Evolutionary conservation across 108 stramenopile species (phyloP), one percentile per base, ranked within the genome.

Genomic region (Fragilaria radians): DNA sequence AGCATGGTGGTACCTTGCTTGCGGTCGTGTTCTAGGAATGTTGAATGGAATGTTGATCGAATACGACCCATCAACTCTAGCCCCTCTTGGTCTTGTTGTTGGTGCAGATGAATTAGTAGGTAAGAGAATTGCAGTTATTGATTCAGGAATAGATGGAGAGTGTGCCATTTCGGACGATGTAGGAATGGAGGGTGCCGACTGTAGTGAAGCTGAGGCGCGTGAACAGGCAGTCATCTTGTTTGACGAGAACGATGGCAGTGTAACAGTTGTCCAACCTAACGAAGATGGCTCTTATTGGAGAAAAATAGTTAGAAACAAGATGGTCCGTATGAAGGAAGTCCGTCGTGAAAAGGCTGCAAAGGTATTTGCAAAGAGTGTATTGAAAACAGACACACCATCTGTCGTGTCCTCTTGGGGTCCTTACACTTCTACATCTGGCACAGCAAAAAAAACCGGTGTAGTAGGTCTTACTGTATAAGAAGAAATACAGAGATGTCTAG

Each of bases 271-370:
- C n/a, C 94, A 95, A 54, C 95, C 95, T 27, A 96, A 97, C 60
- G 88, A 94, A 54, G 93, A 97, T 67, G 96, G 96, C 7, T 86
- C 84, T 14, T 97, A 95, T 74, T 95, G 95, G 90, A 81, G 94
- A 24, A 89, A 92, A 65, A 77, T 89, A 62, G 83, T 86, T n/a
- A 79, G 95, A 7, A 97, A 97, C 72, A 97, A 97, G 67, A 83
- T 81, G 63, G 62, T 85, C 32, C 77, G 96, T 29, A 78, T 81
- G 81, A 76, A 88, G 68, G 96, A 95, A 67, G 77, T 75, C 32
- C 72, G 81, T 31, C 71, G 92, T 53, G 88, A 92, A 59, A 73
- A 82, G 63, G 79, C 85, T 51, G 95, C 93, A 50, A 72, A 69
- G 79, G 28, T 61, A 25, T 93, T 75, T 67, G 70, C 82, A 31